Conservation (phyloP, 2,329 filamentous ascomycete genomes). For the Pseudogymnoascus sp. region DNA sequence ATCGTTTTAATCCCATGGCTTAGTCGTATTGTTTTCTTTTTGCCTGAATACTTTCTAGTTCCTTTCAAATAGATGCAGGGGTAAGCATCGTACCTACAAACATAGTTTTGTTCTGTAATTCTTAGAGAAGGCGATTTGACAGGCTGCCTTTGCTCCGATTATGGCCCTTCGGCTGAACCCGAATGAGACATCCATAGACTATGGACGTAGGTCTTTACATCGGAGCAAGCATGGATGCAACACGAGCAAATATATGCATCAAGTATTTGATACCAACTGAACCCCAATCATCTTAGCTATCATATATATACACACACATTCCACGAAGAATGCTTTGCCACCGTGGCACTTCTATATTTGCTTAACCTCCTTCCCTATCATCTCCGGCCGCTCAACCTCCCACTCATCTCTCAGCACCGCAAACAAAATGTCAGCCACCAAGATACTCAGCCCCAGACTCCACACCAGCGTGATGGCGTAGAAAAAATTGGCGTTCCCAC, state of each 20-base stretch:
- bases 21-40: no score
- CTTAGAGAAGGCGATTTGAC: no score
- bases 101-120: no score
- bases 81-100: no score
- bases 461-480: conserved; percentile 99
- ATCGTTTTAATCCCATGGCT: no score
- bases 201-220: neutral
- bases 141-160: no score
- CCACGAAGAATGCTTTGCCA: neutral
- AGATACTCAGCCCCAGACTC: conserved; percentile 79
- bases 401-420: conserved; percentile 86
- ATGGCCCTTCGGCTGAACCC: no score
- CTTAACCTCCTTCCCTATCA: conserved; percentile 71
- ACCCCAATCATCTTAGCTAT: neutral
- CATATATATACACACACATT: neutral
- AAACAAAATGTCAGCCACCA: conserved; percentile 82
- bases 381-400: conserved; percentile 84
- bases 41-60: no score
- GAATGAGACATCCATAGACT: no score
- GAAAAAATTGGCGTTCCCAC: conserved; percentile 98
- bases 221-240: neutral
- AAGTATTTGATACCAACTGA: neutral
- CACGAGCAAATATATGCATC: neutral
- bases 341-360: conserved; percentile 24
- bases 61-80: no score